Conservation (phyloP, 2,329 filamentous ascomycete species). For the Colletotrichum musae region DNA sequence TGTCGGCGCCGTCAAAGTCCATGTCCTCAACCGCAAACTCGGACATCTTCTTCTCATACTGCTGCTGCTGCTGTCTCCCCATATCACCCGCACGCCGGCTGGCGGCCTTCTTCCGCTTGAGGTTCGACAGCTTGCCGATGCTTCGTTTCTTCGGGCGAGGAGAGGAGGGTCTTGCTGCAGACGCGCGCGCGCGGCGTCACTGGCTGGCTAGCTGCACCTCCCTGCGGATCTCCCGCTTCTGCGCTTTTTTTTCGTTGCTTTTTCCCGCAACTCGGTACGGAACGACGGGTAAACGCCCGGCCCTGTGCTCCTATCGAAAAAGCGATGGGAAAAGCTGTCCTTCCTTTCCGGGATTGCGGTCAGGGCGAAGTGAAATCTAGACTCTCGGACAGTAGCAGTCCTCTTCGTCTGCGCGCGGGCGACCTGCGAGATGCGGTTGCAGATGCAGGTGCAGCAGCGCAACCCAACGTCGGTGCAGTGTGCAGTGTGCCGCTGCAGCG, state of each 20-base stretch:
- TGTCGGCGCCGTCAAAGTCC: conserved; percentile 2
- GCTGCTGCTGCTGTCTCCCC: not conserved
- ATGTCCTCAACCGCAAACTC: conserved; percentile 8
- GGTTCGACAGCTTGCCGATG: conserved; percentile 25
- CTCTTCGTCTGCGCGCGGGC: too few relatives aligned
- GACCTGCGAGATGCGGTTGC: conserved; percentile 24
- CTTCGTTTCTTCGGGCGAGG: not conserved
- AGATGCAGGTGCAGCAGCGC: not conserved
- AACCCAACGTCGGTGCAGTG: not conserved
- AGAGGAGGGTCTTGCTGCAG: conserved; percentile 13
- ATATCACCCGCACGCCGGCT: conserved; percentile 24
- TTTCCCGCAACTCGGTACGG: conserved; percentile 9
- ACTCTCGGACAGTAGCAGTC: not conserved
- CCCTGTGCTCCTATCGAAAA: not conserved
- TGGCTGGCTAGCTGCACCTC: conserved; percentile 21
- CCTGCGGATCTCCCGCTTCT: conserved; percentile 22
- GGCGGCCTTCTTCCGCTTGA: conserved; percentile 20
- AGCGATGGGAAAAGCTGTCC: not conserved
- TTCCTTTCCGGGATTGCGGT: not conserved
- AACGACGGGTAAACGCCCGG: conserved; percentile 19
- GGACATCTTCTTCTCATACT: conserved; percentile 2
- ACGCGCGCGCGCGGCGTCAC: not conserved
- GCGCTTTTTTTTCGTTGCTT: not conserved
- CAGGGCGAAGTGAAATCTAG: not conserved
- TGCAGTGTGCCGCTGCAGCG: conserved; percentile 6